Base-by-base conservation (phyloP, 1,139 yeast species). In the Arxiozyma telluris region DNA sequence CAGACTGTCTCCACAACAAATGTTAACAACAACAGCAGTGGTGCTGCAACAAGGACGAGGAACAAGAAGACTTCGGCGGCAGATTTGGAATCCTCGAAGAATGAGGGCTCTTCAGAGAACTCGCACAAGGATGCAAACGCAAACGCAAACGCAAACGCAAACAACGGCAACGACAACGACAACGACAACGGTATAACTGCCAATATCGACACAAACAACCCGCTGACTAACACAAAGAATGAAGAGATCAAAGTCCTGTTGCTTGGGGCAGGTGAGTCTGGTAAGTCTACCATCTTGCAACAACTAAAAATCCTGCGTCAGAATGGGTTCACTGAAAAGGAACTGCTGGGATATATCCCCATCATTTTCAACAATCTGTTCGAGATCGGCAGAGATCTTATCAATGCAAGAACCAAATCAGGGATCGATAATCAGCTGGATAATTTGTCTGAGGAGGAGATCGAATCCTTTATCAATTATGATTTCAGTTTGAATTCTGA, bases 251-350 rank as follows among this genome's bases (percentile, higher is more conserved):
- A 85, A 65, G 81, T 84, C 46, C 71, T 86, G 43, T 71, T 86
- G 46, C 71, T 86, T 53, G 94, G 94, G 8, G 82, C 91, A 0
- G 94, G 93, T 27, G 94, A 86, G 64, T 79, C 86, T 62, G 93
- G 93, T 18, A 85, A 85, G 64, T 83, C 90, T 3, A 85, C 93
- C 5, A 81, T 85, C 50, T 79, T 85, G 51, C 86, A 84, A 64
- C 93, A 85, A 68, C 77, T 85, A 74, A 85, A 84, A 65, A 84
- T 85, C 52, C 71, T 85, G 54, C 90, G 84, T 65, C 85, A 84
- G 61, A 76, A 80, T 62, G 93, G 91, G 4, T 86, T 83, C 65
- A 66, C 83, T 1, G 74, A 75, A 50, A 81, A 83, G 54, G 94
- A 86, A 65, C 68, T 82, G 48, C 69, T 74, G 55, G 88, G 83